These are phyloP conservation scores for Avicennia marina DNA, from an alignment of 257 asterid species.

Conservation along the genomic window DNA sequence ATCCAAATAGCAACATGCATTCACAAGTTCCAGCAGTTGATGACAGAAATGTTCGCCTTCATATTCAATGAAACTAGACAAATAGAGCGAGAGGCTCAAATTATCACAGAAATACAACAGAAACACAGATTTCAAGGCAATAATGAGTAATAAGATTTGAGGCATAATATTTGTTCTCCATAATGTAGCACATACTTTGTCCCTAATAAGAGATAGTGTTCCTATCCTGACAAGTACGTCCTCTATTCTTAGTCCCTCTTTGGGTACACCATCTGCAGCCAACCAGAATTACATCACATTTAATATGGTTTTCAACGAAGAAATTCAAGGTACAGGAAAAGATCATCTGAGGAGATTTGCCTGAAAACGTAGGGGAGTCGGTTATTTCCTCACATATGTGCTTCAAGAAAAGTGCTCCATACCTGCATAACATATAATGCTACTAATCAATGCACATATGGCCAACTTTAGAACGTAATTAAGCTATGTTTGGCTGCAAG, in stretches of 20 bases:
- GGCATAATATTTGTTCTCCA: not conserved
- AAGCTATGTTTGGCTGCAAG: constrained; percentile 5
- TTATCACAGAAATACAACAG: not conserved
- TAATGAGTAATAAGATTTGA: not conserved
- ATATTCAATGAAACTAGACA: too few relatives aligned
- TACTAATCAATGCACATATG: constrained; percentile 8
- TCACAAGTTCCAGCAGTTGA: constrained; percentile 15
- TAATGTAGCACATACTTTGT: constrained; percentile 54
- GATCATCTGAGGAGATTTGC: constrained; percentile 28
- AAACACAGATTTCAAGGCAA: not conserved
- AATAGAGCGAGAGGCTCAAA: not conserved
- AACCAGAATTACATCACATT: constrained; percentile 12
- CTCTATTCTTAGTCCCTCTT: constrained; percentile 83
- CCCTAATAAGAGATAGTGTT: constrained; percentile 57
- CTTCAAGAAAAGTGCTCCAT: constrained; percentile 63
- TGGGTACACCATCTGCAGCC: constrained; percentile 93
- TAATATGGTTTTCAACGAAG: constrained; percentile 19
- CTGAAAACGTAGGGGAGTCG: constrained; percentile 80
- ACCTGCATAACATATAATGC: constrained; percentile 41
- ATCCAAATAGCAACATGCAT: not conserved
- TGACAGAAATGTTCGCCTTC: too few relatives aligned
- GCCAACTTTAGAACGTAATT: constrained; percentile 3
- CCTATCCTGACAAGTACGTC: constrained; percentile 91
- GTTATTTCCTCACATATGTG: constrained; percentile 72
- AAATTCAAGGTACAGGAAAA: constrained; percentile 16